Evolutionary conservation across 768 basidiomycete species (phyloP).

Genomic region (Collybiopsis confluens): DNA sequence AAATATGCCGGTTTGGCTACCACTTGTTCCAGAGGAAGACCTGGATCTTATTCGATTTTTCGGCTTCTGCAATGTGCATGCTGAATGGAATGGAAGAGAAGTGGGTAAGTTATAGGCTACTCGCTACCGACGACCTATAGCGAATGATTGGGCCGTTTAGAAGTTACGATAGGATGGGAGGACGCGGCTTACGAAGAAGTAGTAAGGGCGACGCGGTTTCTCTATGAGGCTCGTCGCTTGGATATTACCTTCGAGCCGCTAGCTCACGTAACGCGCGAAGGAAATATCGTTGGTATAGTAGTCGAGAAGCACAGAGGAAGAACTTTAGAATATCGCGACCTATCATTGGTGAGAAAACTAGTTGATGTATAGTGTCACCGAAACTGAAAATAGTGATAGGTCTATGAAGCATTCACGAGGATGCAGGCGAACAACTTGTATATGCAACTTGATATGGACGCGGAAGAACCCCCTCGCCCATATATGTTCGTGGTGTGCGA

Average conservation of each 20-base stretch:
- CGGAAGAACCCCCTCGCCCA: background rate
- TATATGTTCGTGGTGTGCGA: background rate
- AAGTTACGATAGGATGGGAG: too few species aligned
- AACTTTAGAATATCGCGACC: background rate
- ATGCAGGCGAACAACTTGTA: background rate
- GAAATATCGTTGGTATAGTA: constrained; percentile 4
- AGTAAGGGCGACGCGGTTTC: too few species aligned
- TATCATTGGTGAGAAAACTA: background rate
- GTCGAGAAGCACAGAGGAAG: background rate
- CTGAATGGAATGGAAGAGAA: too few species aligned
- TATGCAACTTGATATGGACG: background rate
- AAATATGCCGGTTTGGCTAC: too few species aligned
- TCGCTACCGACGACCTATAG: too few species aligned
- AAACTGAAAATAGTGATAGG: background rate
- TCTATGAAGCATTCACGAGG: background rate
- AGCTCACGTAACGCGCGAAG: background rate
- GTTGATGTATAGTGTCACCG: background rate
- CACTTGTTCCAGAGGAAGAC: too few species aligned
- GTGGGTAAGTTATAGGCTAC: too few species aligned
- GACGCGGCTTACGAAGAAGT: too few species aligned
- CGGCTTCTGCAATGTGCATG: too few species aligned
- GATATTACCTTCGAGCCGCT: background rate
- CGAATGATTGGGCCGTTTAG: too few species aligned
- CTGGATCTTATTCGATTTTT: too few species aligned
- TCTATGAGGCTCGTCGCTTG: too few species aligned